Base-by-base conservation (phyloP, 225 moss, liverwort and hornwort genomes). In the Straminergon stramineum region DNA sequence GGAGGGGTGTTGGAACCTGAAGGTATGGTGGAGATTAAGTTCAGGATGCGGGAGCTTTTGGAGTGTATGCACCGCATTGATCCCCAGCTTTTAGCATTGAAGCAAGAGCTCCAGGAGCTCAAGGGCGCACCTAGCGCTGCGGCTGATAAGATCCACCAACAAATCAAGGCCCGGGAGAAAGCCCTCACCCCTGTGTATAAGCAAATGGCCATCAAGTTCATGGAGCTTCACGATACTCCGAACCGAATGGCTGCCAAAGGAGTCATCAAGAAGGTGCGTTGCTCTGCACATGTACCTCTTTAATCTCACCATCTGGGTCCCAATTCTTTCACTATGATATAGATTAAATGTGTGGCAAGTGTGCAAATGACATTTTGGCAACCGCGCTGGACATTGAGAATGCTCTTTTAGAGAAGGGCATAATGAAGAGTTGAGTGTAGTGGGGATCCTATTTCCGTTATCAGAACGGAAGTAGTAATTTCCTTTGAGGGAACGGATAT, bases 181-280 rank as follows among this genome's bases (percentile, higher is more conserved):
- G 89, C 77, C 18, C 94, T 99, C 45, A 94, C 92, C 21, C 99
- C 99, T 55, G 92, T 97, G 30, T 99, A 99, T 18, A 99, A 97
- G 94, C 99, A 99, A 90, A 97, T 97, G 83, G 99, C 99, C 21
- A 95, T 97, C 88, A 92, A 95, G 15, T 99, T 99, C 77, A 95
- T 95, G 67, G 99, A 99, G 93, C 97, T 99, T 70, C 99, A 99
- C 62, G 99, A 99, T 32, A 97, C 99, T 66, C 95, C 99, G 7
- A 97, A 95, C 75, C 92, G 99, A n/a, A 99, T 99, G 99, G 97
- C 95, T 52, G 99, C 97, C 8, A 99, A 99, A 92, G 97, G 97
- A 64, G 99, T 99, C 60, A 97, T 99, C 70, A 97, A 95, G 93
- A 95, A 99, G 93, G 94, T 96, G 24, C 60, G 78, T 86, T 84